Evolutionary conservation across 257 asterid species (phyloP).

Genomic region (Penstemon eatonii): DNA sequence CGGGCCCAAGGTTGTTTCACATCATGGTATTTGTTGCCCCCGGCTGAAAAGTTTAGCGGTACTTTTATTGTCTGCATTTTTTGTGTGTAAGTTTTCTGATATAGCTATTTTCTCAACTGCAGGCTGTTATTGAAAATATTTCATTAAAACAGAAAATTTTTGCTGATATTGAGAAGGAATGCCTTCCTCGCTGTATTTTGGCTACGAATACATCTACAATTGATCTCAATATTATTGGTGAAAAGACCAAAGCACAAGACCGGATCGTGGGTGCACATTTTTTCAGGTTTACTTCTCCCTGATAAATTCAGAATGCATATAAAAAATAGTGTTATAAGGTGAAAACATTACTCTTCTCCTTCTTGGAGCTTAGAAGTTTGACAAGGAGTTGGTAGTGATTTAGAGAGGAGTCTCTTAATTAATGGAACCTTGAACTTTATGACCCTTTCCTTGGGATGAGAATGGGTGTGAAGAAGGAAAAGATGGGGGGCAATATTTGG

Average conservation of each 20-base stretch:
- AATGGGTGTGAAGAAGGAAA: constrained; percentile 13
- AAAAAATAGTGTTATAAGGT: background rate
- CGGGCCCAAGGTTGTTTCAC: constrained; percentile 18
- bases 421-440: constrained; percentile 1
- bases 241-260: constrained; percentile 74
- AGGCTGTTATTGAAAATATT: constrained; percentile 92
- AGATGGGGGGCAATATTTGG: background rate
- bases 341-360: constrained; percentile 6
- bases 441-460: background rate
- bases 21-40: background rate
- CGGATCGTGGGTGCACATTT: constrained; percentile 96
- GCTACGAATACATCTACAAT: constrained; percentile 96
- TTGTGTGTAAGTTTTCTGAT: constrained; percentile 26
- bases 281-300: constrained; percentile 66
- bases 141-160: constrained; percentile 82
- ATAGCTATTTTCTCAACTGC: constrained; percentile 36
- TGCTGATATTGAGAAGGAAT: constrained; percentile 80
- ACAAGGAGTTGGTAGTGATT: constrained; percentile 9
- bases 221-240: constrained; percentile 79
- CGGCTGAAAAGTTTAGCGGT: background rate
- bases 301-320: constrained; percentile 14
- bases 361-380: constrained; percentile 16
- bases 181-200: constrained; percentile 92
- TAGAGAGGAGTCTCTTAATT: background rate
- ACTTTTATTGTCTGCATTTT: background rate